Percentiles rank a stretch among this genome's conserved stretches.
phyloP scores from a whole-genome alignment of 2,329 filamentous ascomycete species.

The Ustilaginoidea virens region DNA sequence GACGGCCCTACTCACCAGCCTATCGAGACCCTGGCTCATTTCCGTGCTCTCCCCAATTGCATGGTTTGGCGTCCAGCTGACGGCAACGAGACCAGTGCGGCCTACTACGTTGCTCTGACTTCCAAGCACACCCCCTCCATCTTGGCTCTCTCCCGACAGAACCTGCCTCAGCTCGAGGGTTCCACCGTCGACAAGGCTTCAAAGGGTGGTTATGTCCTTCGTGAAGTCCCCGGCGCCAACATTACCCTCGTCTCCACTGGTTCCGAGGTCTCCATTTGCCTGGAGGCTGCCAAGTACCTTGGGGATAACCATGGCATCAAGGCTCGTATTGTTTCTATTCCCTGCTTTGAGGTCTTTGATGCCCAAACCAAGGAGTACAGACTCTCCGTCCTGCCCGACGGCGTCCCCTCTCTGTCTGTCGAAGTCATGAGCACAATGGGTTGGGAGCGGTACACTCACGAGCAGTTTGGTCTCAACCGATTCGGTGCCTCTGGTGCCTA shows the following conservation, averaged over 20 bases:
- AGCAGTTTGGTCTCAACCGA: conserved; percentile 98
- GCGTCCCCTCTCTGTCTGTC: conserved; percentile 81
- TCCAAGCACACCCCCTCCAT: conserved; percentile 84
- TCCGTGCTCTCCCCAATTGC: conserved; percentile 96
- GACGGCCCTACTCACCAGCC: conserved; percentile 98
- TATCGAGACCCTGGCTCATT: conserved; percentile 94
- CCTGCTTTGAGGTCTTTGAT: conserved; percentile 96
- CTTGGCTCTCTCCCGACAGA: conserved; percentile 90
- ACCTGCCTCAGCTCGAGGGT: conserved; percentile 92
- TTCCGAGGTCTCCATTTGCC: conserved; percentile 86
- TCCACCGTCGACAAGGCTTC: conserved; percentile 76
- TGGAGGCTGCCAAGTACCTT: conserved; percentile 85
- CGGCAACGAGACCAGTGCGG: conserved; percentile 94
- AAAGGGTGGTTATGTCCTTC: conserved; percentile 90
- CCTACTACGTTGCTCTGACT: conserved; percentile 90
- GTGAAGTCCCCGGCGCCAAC: conserved; percentile 70
- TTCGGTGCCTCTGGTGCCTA: conserved; percentile 96
- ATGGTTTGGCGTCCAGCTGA: conserved; percentile 99
- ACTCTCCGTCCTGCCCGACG: conserved; percentile 82
- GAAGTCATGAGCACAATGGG: conserved; percentile 96
- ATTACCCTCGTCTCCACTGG: conserved; percentile 89
- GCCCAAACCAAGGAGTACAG: conserved; percentile 88
- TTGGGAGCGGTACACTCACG: conserved; percentile 98
- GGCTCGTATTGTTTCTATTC: conserved; percentile 86
- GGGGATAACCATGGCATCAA: conserved; percentile 76